phyloP scores from a whole-genome alignment of 2,329 filamentous ascomycete species.

The Pestalotiopsis sp. region DNA sequence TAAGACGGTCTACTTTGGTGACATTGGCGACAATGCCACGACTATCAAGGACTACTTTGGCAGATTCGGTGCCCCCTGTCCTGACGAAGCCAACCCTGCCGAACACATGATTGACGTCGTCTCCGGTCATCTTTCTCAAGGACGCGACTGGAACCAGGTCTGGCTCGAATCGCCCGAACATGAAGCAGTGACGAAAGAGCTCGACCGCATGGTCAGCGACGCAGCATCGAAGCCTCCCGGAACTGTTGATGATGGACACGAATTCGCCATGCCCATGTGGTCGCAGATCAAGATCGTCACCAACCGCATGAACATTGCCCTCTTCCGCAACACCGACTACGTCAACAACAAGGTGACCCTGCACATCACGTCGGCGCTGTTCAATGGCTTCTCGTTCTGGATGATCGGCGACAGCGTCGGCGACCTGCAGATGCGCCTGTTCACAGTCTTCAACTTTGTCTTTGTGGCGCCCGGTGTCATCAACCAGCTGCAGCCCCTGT shows the following conservation, averaged over 20 bases:
- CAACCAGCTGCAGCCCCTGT: constrained; percentile 59
- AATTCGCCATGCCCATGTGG: constrained; percentile 42
- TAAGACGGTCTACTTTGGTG: constrained; percentile 67
- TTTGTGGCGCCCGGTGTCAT: constrained; percentile 61
- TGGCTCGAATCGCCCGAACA: constrained; percentile 66
- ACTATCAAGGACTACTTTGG: constrained; percentile 66
- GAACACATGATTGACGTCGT: constrained; percentile 72
- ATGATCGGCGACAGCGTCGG: constrained; percentile 51
- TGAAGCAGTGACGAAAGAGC: constrained; percentile 4
- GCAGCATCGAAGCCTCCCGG: constrained; percentile 10
- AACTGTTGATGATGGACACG: constrained; percentile 9
- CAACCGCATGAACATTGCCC: constrained; percentile 59
- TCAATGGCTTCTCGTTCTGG: constrained; percentile 65
- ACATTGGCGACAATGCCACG: constrained; percentile 57
- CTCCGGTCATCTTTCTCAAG: constrained; percentile 47
- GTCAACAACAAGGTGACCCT: constrained; percentile 62
- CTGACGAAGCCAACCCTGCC: constrained; percentile 65
- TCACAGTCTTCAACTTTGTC: constrained; percentile 64
- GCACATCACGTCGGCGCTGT: constrained; percentile 54
- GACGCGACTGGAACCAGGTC: constrained; percentile 65
- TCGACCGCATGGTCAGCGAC: constrained; percentile 6
- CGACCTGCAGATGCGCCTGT: constrained; percentile 55
- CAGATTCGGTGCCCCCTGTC: constrained; percentile 63
- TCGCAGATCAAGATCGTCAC: constrained; percentile 66
- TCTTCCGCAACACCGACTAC: constrained; percentile 69